Percentiles rank a stretch among this genome's conserved stretches.
phyloP scores from a whole-genome alignment of 345 rosid species.

The Carallia pectinifolia region DNA sequence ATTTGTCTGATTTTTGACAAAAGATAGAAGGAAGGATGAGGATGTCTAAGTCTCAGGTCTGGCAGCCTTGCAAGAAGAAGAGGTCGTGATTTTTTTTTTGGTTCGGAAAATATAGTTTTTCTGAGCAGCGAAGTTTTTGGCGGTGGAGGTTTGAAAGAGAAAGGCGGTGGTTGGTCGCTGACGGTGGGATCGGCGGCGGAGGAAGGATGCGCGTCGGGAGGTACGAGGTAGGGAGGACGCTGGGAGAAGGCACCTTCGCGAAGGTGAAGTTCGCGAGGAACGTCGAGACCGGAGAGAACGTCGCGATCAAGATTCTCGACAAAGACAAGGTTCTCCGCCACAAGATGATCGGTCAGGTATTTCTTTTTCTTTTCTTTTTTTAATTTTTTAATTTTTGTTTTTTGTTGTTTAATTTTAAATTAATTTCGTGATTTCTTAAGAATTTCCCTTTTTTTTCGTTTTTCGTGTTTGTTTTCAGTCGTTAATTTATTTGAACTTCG shows the following conservation, averaged over 20 bases:
- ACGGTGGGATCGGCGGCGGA: constrained; percentile 23
- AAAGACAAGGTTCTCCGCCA: constrained; percentile 86
- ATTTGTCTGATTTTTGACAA: not conserved
- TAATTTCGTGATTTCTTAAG: not conserved
- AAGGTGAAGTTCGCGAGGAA: constrained; percentile 95
- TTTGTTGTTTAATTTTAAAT: not conserved
- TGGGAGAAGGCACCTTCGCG: constrained; percentile 96
- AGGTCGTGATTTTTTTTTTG: constrained; percentile 50
- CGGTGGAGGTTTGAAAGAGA: not conserved
- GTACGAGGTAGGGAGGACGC: constrained; percentile 89
- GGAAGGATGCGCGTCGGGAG: constrained; percentile 88
- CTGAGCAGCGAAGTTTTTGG: not conserved
- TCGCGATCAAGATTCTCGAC: constrained; percentile 90
- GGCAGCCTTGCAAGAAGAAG: constrained; percentile 99
- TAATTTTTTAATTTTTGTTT: too few relatives aligned
- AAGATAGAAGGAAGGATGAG: constrained; percentile 38
- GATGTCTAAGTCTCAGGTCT: constrained; percentile 84
- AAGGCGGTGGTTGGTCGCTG: not conserved
- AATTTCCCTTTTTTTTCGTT: too few relatives aligned
- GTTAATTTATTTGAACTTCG: too few relatives aligned
- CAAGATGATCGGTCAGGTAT: constrained; percentile 94
- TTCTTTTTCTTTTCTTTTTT: not conserved
- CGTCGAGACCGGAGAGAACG: constrained; percentile 62
- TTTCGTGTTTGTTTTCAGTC: not conserved
- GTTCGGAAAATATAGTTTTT: too few relatives aligned